Percentiles rank a stretch among this genome's conserved stretches.
These are phyloP conservation scores for Pythium phragmitis DNA, from an alignment of 352 stramenopile genomes.

Conservation along the genomic window DNA sequence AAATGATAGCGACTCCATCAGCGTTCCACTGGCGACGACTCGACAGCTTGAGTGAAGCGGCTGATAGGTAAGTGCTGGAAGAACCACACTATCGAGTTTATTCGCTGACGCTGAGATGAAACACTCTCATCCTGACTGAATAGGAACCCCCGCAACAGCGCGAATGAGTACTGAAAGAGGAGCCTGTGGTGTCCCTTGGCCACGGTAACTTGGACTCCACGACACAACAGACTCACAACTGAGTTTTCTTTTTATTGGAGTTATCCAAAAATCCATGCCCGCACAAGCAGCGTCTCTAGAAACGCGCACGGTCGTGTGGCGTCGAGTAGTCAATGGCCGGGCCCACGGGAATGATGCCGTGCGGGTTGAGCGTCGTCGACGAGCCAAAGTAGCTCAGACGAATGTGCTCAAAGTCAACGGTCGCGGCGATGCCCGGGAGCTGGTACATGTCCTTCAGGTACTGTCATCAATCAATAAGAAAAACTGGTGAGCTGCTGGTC, in stretches of 20 bases:
- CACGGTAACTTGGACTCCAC: no score
- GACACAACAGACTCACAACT: background rate
- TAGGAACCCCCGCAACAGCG: no score
- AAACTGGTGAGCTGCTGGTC: slow-evolving; percentile 1
- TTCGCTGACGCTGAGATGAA: no score
- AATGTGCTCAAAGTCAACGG: slow-evolving; percentile 48
- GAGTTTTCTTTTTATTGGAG: no score
- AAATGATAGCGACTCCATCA: background rate
- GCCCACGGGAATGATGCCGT: slow-evolving; percentile 41
- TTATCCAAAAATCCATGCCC: no score
- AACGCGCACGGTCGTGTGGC: slow-evolving; percentile 36
- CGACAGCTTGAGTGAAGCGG: no score
- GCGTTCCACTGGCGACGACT: background rate
- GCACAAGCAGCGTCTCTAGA: slow-evolving; percentile 2
- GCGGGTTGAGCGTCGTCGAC: slow-evolving; percentile 50
- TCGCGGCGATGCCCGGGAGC: slow-evolving; percentile 37
- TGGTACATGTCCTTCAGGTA: slow-evolving; percentile 55
- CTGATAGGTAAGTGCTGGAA: no score
- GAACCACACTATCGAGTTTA: no score
- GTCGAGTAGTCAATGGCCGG: slow-evolving; percentile 29
- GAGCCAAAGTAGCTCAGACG: slow-evolving; percentile 55
- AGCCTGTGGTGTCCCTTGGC: no score
- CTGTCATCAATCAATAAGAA: slow-evolving; percentile 14
- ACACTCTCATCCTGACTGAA: no score
- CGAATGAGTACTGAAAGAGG: no score